Evolutionary conservation across 768 basidiomycete species (phyloP), one percentile per base, ranked within the genome.

Genomic region (Kwoniella botswanensis): DNA sequence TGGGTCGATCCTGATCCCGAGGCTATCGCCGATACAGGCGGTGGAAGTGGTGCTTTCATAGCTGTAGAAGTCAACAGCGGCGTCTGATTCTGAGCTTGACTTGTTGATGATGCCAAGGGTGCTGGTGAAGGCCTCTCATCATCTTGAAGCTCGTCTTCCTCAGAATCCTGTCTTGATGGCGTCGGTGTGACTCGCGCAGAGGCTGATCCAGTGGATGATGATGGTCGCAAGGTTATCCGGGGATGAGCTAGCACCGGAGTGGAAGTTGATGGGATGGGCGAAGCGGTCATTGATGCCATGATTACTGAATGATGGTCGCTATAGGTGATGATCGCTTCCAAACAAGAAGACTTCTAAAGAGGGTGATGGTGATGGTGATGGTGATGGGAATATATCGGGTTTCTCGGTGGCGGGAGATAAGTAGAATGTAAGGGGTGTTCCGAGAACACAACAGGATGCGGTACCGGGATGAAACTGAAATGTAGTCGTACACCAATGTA

Each of bases 171-270:
- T 1, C 22, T 46, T 42, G 54, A 29, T 21, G 57, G 55, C 3
- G 64, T 56, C 9, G 66, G 43, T 22, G 42, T 24, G 26, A 29
- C 13, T 22, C 50, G 66, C 17, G 58, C n/a, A 9, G 65, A 58
- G 18, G 53, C 21, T 43, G 67, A 59, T 17, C 46, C 46, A 18
- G 60, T n/a, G 21, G 58, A 52, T 13, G 58, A 42, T 13, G 67
- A 57, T 54, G 70, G 64, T 10, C 63, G 56, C 11, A 55, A 54
- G 54, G 46, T 52, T 29, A 63, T 57, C 6, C 68, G 53, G 29
- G 63, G 56, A 9, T 58, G 63, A 13, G 59, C n/a, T 10, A 29
- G 35, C 57, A 44, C 46, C 35, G 13, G 53, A 59, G n/a, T 29
- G 15, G 62, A 63, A 26, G 54, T 17, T 18, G 63, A 50, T 12